These are phyloP conservation scores for Ceratocystis variospora DNA, from an alignment of 2,329 filamentous ascomycete genomes.

Conservation along the genomic window DNA sequence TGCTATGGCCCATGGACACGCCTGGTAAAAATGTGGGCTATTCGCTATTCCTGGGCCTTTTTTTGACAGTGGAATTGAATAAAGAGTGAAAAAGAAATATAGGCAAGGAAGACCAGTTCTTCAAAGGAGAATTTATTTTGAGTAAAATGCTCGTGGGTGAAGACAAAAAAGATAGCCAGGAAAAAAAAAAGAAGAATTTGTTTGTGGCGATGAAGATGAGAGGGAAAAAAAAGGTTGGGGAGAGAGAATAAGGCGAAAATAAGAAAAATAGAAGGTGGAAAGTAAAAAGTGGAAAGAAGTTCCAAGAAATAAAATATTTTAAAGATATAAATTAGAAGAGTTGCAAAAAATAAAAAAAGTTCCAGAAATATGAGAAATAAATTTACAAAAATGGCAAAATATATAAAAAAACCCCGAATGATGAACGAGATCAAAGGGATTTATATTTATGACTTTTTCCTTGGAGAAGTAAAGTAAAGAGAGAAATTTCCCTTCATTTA, in stretches of 20 bases:
- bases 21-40: neutral
- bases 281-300: neutral
- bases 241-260: neutral
- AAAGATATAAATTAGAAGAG: neutral
- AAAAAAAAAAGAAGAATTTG: neutral
- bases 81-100: neutral
- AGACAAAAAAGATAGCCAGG: neutral
- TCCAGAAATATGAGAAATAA: neutral
- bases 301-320: neutral
- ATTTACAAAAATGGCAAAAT: neutral
- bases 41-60: neutral
- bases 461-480: neutral
- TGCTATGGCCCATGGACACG: neutral
- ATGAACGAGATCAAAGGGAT: neutral
- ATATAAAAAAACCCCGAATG: neutral
- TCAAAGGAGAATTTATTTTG: neutral
- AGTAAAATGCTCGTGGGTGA: neutral
- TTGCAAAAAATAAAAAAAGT: neutral
- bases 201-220: neutral
- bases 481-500: neutral
- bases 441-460: neutral
- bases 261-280: constrained; percentile 3
- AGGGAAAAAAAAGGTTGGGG: neutral
- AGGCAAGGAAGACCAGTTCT: neutral
- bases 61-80: neutral